Evolutionary conservation across 306 rosid species (phyloP).

Genomic region (Spatholobus suberectus): DNA sequence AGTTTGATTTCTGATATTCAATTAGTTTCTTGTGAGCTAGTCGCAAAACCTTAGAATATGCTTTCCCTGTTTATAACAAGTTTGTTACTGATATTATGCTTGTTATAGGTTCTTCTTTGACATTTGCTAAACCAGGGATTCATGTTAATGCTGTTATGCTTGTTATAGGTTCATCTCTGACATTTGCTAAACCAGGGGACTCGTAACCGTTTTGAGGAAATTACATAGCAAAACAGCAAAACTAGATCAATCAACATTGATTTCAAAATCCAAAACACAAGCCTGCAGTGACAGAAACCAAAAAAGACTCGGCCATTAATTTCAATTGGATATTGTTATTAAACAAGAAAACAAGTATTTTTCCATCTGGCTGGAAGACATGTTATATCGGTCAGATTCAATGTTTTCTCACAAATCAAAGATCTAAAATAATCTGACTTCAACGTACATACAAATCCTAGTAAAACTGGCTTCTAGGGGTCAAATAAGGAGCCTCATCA

Average conservation of each 20-base stretch:
- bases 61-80: not conserved
- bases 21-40: not conserved
- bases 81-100: slow-evolving; percentile 2
- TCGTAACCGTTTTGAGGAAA: not conserved
- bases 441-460: slow-evolving; percentile 42
- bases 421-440: slow-evolving; percentile 32
- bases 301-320: not conserved
- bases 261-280: slow-evolving; percentile 7
- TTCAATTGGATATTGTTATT: slow-evolving; percentile 29
- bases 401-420: slow-evolving; percentile 16
- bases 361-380: slow-evolving; percentile 17
- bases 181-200: slow-evolving; percentile 15
- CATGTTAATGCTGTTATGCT: slow-evolving; percentile 1
- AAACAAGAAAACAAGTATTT: slow-evolving; percentile 41
- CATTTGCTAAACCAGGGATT: too few relatives aligned
- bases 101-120: not conserved
- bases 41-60: slow-evolving; percentile 8
- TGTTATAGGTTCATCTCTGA: not conserved
- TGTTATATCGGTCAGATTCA: not conserved
- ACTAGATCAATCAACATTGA: not conserved
- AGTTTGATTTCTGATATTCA: not conserved
- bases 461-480: slow-evolving; percentile 76
- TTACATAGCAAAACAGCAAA: slow-evolving; percentile 4
- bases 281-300: too few relatives aligned
- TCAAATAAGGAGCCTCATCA: slow-evolving; percentile 68